Base-by-base conservation (phyloP, 169 alveolate species). In the Plasmodium sp. region DNA sequence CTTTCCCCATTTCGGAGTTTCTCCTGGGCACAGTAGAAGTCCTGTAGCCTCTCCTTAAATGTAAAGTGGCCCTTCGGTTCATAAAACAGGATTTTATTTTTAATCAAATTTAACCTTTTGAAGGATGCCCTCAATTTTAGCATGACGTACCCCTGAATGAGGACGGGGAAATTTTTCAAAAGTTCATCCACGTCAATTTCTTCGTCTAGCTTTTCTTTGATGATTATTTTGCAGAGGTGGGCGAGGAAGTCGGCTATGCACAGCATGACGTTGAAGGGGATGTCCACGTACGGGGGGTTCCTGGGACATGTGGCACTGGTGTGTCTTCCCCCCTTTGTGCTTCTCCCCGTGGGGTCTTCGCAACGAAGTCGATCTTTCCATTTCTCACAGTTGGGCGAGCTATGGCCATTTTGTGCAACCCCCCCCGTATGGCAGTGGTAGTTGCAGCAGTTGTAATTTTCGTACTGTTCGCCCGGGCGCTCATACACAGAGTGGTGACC, bases 121-220 rank as follows among this genome's bases (percentile, higher is more conserved):
- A 36, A 39, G 12, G 80, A 31, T 48, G 36, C 95, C 62, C 77
- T 81, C 75, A 92, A 73, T 81, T 92, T 92, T 67, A 92, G 77
- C 56, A 67, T 45, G 27, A 92, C 85, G 75, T 92, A 92, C 18
- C 95, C 95, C 51, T 92, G 95, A 45, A 82, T 74, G n/a, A 92
- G 81, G 43, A 82, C 48, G 5, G 95, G 91, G 9, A 81, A 92
- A 22, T 45, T 31, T 92, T 79, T 92, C 41, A 92, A 48, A 27
- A 92, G 34, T 12, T 92, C 95, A 58, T 82, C 92, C 51, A 92
- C 83, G 41, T 92, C 72, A n/a, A 92, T 82, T 82, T 92, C 85
- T 0, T 73, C 48, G 18, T 81, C 85, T 16, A 82, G 56, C 2
- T 92, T 71, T 71, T 92, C 95, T 79, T 81, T 81, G 31, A 82